Evolutionary conservation across 2,329 filamentous ascomycete genomes (phyloP).

Genomic region (Aspergillus novoparasiticus): DNA sequence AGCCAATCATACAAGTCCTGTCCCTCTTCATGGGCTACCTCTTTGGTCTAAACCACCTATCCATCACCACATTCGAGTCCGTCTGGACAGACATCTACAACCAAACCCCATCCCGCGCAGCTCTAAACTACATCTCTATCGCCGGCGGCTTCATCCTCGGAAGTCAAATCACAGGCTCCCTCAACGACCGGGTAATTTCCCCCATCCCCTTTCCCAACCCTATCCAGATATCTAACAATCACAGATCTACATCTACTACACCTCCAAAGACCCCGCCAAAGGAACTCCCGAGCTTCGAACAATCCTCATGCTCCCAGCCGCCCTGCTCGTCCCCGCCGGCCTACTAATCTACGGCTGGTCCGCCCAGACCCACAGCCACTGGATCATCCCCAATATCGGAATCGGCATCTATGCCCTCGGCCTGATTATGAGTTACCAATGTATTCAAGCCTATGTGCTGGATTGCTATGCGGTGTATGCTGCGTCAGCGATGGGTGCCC

Average conservation of each 20-base stretch:
- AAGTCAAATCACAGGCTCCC: background rate
- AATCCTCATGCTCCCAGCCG: background rate
- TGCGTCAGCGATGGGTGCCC: background rate
- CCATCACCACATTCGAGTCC: background rate
- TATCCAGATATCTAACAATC: background rate
- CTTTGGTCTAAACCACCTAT: background rate
- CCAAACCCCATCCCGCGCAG: background rate
- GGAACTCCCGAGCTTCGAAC: background rate
- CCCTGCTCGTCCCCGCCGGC: background rate
- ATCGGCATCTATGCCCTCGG: background rate
- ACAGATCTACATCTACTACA: background rate
- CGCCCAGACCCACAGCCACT: background rate
- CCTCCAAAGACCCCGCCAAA: background rate
- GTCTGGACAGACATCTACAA: background rate
- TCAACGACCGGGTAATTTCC: background rate
- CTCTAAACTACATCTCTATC: background rate
- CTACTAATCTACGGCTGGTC: background rate
- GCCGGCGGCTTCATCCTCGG: background rate
- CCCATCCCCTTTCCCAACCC: too few relatives aligned
- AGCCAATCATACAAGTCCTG: background rate
- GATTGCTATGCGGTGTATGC: background rate
- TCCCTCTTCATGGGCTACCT: background rate
- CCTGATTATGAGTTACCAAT: background rate
- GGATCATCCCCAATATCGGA: background rate
- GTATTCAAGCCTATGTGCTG: conserved; percentile 1